A percentile compares a stretch with the other conserved stretches of the same genome.
Evolutionary conservation across 2,329 filamentous ascomycete species (phyloP).

Genomic region (Verticillium isaacii): DNA sequence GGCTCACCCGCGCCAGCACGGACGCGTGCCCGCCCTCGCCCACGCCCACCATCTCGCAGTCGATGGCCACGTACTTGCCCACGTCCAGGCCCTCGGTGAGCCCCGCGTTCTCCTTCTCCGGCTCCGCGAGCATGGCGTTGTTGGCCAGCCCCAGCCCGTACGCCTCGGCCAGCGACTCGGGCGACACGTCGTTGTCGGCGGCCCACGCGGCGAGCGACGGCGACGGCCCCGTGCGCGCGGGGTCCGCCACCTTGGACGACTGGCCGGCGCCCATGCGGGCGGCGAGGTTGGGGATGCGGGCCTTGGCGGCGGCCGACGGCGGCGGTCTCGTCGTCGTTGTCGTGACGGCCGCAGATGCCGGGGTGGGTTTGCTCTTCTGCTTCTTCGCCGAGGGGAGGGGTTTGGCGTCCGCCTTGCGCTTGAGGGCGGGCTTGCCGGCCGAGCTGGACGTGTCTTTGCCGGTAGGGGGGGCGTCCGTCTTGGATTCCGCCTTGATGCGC

Average conservation of each 20-base stretch:
- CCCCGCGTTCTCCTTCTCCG: conserved; percentile 59
- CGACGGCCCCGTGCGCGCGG: conserved; percentile 31
- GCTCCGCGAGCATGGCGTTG: conserved; percentile 41
- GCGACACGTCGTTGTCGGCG: conserved; percentile 55
- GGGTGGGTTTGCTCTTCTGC: conserved; percentile 16
- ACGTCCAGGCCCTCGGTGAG: conserved; percentile 58
- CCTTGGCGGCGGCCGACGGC: background rate
- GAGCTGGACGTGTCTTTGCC: background rate
- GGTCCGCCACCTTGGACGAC: conserved; percentile 37
- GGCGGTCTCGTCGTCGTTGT: conserved; percentile 6
- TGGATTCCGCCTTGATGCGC: conserved; percentile 44
- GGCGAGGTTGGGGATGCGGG: conserved; percentile 6
- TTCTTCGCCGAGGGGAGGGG: conserved; percentile 22
- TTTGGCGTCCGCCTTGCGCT: conserved; percentile 33
- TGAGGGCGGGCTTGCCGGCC: conserved; percentile 20
- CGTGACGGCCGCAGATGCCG: conserved; percentile 9
- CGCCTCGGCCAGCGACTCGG: conserved; percentile 55
- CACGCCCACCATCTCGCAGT: conserved; percentile 98
- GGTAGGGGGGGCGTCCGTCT: conserved; percentile 12
- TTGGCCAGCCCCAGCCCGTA: conserved; percentile 52
- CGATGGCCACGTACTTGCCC: conserved; percentile 87
- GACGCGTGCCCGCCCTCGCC: conserved; percentile 66
- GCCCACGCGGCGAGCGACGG: conserved; percentile 57
- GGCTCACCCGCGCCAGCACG: conserved; percentile 77
- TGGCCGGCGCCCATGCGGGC: conserved; percentile 52